These are phyloP conservation scores for Rhizopogon vinicolor DNA, from an alignment of 768 basidiomycete species.

Conservation along the genomic window DNA sequence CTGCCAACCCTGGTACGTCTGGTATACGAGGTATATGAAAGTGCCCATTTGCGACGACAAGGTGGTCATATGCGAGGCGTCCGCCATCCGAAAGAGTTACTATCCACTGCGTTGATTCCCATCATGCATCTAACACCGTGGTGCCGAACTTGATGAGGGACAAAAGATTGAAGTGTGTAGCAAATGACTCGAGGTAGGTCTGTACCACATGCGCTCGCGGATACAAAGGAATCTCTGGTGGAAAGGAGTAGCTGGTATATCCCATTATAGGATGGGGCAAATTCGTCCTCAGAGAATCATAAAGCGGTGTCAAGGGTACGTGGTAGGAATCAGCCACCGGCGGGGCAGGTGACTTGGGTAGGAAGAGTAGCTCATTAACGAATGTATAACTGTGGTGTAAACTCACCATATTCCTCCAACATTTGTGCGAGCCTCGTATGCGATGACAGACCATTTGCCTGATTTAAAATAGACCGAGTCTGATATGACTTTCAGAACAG, in stretches of 20 bases:
- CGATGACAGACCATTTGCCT: too few species aligned
- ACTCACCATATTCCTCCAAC: constrained; percentile 77
- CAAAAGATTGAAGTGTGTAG: constrained; percentile 52
- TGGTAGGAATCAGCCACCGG: constrained; percentile 41
- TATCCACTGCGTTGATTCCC: constrained; percentile 42
- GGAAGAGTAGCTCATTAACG: not conserved
- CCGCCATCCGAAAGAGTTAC: constrained; percentile 13
- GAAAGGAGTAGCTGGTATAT: constrained; percentile 44
- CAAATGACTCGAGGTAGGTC: constrained; percentile 54
- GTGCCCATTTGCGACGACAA: constrained; percentile 76
- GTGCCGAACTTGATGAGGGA: constrained; percentile 58
- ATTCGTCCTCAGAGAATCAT: constrained; percentile 77
- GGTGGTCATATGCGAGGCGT: constrained; percentile 45
- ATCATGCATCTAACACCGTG: constrained; percentile 42
- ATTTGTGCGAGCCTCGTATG: constrained; percentile 49
- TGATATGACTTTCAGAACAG: too few species aligned
- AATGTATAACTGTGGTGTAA: not conserved
- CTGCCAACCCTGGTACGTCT: constrained; percentile 34
- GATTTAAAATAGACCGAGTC: too few species aligned
- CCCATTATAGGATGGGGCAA: constrained; percentile 77
- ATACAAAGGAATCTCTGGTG: too few species aligned
- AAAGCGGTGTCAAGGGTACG: constrained; percentile 39
- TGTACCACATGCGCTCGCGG: too few species aligned
- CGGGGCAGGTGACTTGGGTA: constrained; percentile 51
- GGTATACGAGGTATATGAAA: constrained; percentile 63